A percentile compares a stretch with the other conserved stretches of the same genome.
Conservation (phyloP, 805 yeast genomes). For the Candida awuae region DNA sequence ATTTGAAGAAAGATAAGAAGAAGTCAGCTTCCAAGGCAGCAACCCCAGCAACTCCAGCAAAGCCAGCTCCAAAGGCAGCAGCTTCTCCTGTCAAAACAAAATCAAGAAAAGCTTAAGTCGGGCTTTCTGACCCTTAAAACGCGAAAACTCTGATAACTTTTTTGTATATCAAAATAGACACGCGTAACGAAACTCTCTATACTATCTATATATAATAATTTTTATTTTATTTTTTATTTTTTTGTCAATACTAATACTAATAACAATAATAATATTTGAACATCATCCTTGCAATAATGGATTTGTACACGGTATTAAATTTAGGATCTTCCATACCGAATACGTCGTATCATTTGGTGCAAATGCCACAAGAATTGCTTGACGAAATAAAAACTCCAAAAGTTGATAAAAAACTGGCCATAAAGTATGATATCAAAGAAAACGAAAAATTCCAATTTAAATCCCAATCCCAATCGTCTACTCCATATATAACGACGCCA, state of each 20-base stretch:
- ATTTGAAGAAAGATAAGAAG: slow-evolving; percentile 39
- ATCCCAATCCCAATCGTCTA: slow-evolving; percentile 9
- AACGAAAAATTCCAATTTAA: slow-evolving; percentile 20
- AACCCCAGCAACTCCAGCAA: slow-evolving; percentile 10
- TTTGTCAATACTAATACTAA: too few species aligned
- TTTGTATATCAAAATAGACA: too few species aligned
- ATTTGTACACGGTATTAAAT: slow-evolving; percentile 21
- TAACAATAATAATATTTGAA: too few species aligned
- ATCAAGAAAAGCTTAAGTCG: slow-evolving; percentile 28
- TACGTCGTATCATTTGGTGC: slow-evolving; percentile 7
- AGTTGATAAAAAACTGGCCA: not conserved
- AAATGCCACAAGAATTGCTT: slow-evolving; percentile 5
- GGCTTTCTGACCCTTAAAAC: too few species aligned
- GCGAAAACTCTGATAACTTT: too few species aligned
- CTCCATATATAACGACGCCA: slow-evolving; percentile 54
- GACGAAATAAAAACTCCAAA: not conserved
- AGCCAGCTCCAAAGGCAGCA: slow-evolving; percentile 9
- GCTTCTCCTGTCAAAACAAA: too few species aligned
- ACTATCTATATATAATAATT: too few species aligned
- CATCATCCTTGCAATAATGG: slow-evolving; percentile 19
- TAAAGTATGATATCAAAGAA: slow-evolving; percentile 5
- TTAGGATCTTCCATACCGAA: slow-evolving; percentile 7
- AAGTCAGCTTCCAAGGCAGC: slow-evolving; percentile 9
- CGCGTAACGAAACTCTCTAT: too few species aligned
- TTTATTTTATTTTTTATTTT: too few species aligned